Evolutionary conservation across 2,329 filamentous ascomycete species (phyloP).

Genomic region (Cordyceps fumosorosea): DNA sequence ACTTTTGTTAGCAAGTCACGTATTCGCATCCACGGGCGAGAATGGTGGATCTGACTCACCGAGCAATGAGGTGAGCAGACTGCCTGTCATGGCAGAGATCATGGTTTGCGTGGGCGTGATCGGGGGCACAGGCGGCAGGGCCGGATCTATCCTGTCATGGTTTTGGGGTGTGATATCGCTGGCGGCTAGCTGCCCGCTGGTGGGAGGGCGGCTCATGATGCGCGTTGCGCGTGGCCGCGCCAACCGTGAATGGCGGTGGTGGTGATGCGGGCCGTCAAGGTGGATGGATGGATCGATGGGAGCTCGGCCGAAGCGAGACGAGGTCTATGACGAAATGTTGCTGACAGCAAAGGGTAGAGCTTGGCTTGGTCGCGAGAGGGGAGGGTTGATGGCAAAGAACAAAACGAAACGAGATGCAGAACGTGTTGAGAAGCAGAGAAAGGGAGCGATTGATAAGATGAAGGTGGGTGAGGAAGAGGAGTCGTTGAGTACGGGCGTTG

Average conservation of each 20-base stretch:
- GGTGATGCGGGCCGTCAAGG: conserved; percentile 7
- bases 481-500: background rate
- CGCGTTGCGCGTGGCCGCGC: background rate
- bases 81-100: conserved; percentile 87
- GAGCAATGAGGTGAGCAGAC: conserved; percentile 79
- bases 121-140: conserved; percentile 39
- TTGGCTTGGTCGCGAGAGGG: background rate
- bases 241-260: conserved; percentile 2
- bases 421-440: background rate
- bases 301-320: conserved; percentile 10
- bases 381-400: background rate
- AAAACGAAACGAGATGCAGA: background rate
- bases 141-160: conserved; percentile 23
- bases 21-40: background rate
- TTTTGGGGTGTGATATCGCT: conserved; percentile 19
- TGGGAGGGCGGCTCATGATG: conserved; percentile 4
- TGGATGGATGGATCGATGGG: background rate
- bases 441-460: conserved; percentile 9
- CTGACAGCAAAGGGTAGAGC: background rate
- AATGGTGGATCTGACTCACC: conserved; percentile 49
- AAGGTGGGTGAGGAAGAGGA: background rate
- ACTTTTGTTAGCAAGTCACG: background rate
- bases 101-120: conserved; percentile 87
- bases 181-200: background rate
- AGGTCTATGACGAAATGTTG: background rate